These are phyloP conservation scores for Tilletia caries DNA, from an alignment of 1,284 basidiomycete genomes.

Conservation along the genomic window DNA sequence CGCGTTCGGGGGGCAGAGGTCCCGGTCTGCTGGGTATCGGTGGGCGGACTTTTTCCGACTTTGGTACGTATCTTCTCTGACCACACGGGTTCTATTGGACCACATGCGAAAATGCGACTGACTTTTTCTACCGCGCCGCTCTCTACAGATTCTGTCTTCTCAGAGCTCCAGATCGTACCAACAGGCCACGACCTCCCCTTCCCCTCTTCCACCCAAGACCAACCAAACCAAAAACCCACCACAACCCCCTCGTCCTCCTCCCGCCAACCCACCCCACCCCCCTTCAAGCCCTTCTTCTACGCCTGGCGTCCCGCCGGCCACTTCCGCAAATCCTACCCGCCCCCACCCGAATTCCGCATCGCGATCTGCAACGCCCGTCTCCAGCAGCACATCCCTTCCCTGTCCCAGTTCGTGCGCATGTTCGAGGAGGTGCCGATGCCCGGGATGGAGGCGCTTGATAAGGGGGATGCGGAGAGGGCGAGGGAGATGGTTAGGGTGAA, in stretches of 20 bases:
- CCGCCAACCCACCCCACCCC: background rate
- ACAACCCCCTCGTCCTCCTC: background rate
- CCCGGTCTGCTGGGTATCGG: conserved; percentile 25
- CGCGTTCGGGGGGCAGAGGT: background rate
- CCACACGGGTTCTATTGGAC: too few species aligned
- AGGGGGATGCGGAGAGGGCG: background rate
- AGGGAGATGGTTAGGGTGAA: background rate
- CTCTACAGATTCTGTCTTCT: conserved; percentile 60
- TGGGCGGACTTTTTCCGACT: conserved; percentile 32
- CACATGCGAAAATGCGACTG: background rate
- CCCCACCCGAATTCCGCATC: conserved; percentile 79
- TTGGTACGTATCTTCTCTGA: conserved; percentile 26
- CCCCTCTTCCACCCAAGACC: conserved; percentile 55
- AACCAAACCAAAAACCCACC: conserved; percentile 12
- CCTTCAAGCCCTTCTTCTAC: conserved; percentile 67
- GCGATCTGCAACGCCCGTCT: conserved; percentile 61
- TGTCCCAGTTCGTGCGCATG: conserved; percentile 38
- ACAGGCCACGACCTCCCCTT: conserved; percentile 60
- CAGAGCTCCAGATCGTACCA: conserved; percentile 70
- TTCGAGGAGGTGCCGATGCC: conserved; percentile 43
- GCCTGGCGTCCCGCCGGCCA: conserved; percentile 84
- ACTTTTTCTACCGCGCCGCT: background rate
- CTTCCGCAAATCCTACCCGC: conserved; percentile 74
- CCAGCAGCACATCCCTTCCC: conserved; percentile 1
- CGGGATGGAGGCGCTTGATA: conserved; percentile 16